Percentiles rank a stretch among this genome's conserved stretches.
phyloP scores from a whole-genome alignment of 1,139 yeast genomes.

The Scheffersomyces parashehatae region DNA sequence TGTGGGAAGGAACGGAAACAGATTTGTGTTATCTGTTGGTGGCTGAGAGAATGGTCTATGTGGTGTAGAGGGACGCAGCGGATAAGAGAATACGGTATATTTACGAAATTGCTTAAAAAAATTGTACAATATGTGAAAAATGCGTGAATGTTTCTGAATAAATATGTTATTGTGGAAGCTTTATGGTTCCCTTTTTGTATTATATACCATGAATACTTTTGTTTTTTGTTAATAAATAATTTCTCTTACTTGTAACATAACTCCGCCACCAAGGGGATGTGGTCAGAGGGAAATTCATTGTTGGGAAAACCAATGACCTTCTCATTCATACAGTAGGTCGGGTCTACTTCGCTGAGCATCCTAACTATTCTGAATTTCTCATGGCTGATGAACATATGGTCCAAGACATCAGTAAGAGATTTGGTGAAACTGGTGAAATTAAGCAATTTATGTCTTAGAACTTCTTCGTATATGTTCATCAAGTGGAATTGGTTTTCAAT shows the following conservation, averaged over 20 bases:
- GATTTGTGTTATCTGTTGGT: too few species aligned
- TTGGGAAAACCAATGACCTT: conserved; percentile 38
- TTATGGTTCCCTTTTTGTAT: too few species aligned
- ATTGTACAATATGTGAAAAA: too few species aligned
- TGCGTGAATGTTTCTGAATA: too few species aligned
- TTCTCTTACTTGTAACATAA: conserved; percentile 1
- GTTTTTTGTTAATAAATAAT: background rate
- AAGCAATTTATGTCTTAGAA: conserved; percentile 17
- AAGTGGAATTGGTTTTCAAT: conserved; percentile 24
- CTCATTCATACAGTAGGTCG: conserved; percentile 13
- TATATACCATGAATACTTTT: background rate
- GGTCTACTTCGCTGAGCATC: conserved; percentile 23
- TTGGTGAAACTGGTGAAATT: conserved; percentile 53
- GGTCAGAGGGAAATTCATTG: conserved; percentile 44
- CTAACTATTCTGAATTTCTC: conserved; percentile 1
- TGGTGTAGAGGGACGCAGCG: too few species aligned
- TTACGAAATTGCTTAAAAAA: too few species aligned
- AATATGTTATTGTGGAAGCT: too few species aligned
- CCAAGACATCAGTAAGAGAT: conserved; percentile 51
- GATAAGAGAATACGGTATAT: too few species aligned
- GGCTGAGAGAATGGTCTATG: too few species aligned
- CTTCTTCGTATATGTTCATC: conserved; percentile 2
- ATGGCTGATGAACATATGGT: conserved; percentile 43
- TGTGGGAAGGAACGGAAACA: too few species aligned
- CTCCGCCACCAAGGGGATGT: conserved; percentile 33